Evolutionary conservation across 2,329 filamentous ascomycete genomes (phyloP).

Genomic region (Juglanconis juglandina): DNA sequence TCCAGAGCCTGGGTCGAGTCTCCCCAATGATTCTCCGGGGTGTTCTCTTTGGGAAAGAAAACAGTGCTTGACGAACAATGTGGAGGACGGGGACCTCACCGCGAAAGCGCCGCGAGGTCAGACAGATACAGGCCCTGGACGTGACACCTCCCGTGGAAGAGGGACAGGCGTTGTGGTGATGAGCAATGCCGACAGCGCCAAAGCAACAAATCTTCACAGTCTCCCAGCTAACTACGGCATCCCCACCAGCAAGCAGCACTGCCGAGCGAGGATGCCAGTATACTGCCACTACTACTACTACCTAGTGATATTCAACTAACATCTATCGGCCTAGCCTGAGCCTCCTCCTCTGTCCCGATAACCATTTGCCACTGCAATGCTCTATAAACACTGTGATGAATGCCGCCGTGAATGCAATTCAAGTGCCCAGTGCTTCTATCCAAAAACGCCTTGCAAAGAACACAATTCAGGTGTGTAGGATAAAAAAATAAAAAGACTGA

Average conservation of each 20-base stretch:
- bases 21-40: too few species aligned
- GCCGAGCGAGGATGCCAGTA: background rate
- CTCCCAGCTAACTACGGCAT: slow-evolving; percentile 7
- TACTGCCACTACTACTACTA: slow-evolving; percentile 1
- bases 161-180: too few species aligned
- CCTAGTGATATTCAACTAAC: slow-evolving; percentile 2
- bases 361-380: background rate
- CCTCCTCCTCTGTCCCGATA: background rate
- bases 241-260: background rate
- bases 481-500: background rate
- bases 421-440: slow-evolving; percentile 5
- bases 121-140: too few species aligned
- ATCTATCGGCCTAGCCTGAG: background rate
- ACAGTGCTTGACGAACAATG: too few species aligned
- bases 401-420: background rate
- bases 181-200: background rate
- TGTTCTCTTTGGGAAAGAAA: too few species aligned
- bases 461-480: background rate
- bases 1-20: too few species aligned
- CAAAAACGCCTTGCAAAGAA: slow-evolving; percentile 15
- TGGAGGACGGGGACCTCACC: too few species aligned
- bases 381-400: slow-evolving; percentile 7
- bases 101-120: too few species aligned
- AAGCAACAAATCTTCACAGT: background rate
- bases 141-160: too few species aligned